Conservation (phyloP, 108 stramenopile genomes). For the Pseudonitzschia multiseries region DNA sequence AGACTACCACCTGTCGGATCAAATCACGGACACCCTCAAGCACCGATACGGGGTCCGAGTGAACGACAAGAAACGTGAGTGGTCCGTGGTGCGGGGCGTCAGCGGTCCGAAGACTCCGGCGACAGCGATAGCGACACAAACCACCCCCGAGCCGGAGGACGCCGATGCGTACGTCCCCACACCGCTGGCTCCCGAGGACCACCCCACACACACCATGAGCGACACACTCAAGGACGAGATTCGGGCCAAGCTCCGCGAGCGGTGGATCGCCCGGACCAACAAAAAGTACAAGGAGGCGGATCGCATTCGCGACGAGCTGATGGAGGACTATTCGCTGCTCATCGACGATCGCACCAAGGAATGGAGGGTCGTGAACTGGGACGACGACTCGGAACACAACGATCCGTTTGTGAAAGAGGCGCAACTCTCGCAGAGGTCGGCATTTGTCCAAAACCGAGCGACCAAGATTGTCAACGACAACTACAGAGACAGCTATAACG, state of each 20-base stretch:
- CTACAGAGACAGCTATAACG: neutral
- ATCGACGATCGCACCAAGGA: slow-evolving; percentile 56
- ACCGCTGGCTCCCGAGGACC: slow-evolving; percentile 3
- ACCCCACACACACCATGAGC: slow-evolving; percentile 1
- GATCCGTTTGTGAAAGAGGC: slow-evolving; percentile 7
- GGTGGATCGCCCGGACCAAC: neutral
- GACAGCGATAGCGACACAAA: neutral
- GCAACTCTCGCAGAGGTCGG: slow-evolving; percentile 1
- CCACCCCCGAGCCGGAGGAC: neutral
- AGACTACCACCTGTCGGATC: neutral
- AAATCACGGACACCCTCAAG: neutral
- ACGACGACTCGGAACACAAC: neutral
- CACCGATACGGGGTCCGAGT: neutral
- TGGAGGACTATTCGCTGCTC: slow-evolving; percentile 35
- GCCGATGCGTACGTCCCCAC: slow-evolving; percentile 5
- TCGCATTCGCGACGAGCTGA: slow-evolving; percentile 50
- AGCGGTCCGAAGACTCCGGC: neutral
- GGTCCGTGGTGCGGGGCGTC: neutral
- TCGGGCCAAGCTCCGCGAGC: neutral
- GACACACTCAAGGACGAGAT: neutral
- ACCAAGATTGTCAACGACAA: neutral
- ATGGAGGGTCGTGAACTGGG: slow-evolving; percentile 28
- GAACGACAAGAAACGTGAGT: slow-evolving; percentile 1
- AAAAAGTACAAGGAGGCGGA: slow-evolving; percentile 56
- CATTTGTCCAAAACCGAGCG: neutral